Conservation (phyloP, 306 rosid species). For the Ochetophila trinervis region DNA sequence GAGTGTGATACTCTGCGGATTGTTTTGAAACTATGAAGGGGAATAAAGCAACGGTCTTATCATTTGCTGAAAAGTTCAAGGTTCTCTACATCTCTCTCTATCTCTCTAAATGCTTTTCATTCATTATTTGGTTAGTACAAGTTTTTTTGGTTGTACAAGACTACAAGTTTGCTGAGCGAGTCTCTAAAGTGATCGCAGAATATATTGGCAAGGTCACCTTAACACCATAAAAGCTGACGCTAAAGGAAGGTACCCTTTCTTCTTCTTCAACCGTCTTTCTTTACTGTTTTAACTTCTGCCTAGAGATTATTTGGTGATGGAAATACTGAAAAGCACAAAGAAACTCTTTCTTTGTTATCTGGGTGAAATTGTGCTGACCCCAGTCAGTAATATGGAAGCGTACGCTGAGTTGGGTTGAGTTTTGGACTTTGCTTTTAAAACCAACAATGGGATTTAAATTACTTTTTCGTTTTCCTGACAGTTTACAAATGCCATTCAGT, state of each 20-base stretch:
- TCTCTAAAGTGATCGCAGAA: conserved; percentile 38
- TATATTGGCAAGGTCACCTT: conserved; percentile 77
- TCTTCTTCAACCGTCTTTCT: not conserved
- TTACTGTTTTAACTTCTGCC: not conserved
- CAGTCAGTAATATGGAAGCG: not conserved
- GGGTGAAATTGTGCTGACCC: too few species aligned
- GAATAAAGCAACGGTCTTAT: conserved; percentile 46
- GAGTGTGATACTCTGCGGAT: conserved; percentile 27
- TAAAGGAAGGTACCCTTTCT: conserved; percentile 79
- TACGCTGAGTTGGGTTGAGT: not conserved
- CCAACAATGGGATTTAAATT: too few species aligned
- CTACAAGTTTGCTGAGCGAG: not conserved
- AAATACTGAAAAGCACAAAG: not conserved
- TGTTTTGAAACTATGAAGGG: conserved; percentile 39
- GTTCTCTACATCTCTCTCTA: conserved; percentile 26
- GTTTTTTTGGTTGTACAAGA: too few species aligned
- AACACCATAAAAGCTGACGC: conserved; percentile 81
- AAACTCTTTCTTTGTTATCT: not conserved
- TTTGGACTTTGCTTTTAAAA: not conserved
- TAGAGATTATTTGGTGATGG: not conserved
- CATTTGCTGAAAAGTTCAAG: conserved; percentile 86
- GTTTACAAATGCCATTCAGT: too few species aligned
- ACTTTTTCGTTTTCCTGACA: too few species aligned
- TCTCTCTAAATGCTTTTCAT: not conserved
- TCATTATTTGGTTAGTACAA: conserved; percentile 13